Evolutionary conservation across 441 rosid species (phyloP), one percentile per base, ranked within the genome.

Genomic region (Corymbia citriodora): DNA sequence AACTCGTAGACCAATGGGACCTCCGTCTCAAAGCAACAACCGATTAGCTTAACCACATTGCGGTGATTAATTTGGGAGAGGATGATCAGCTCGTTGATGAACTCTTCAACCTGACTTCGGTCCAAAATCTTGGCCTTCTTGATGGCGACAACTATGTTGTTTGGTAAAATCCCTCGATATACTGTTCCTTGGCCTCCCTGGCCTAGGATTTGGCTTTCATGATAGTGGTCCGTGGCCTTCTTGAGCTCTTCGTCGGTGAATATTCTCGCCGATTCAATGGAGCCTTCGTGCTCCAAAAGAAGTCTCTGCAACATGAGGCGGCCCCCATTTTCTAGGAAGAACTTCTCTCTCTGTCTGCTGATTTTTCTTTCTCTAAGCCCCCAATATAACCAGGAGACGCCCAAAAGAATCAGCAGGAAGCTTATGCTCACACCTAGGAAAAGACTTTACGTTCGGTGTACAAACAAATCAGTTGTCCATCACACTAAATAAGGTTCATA

Each of bases 131-230:
- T 91, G 5, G 93, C 91, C 68, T 90, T 93, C 90, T 94, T 94
- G 57, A 94, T 92, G 4, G 95, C 95, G 8, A 93, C 91, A 8
- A 54, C 49, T 18, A 23, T 91, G 4, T 91, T 87, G 50, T 92
- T 92, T 1, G 55, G 23, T 2, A 94, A 25, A 91, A 92, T 90
- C 18, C 94, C 95, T 8, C 92, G 89, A 89, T 90, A 93, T 1
- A 93, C 95, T 10, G 93, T 93, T 1, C 95, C 96, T 63, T 92
- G 93, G 74, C 95, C 94, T 45, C 96, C 96, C 25, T 88, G 88
- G 29, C 95, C 96, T 21, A 94, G 90, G 79, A 94, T 61, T 59
- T 93, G 55, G 27, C 89, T 92, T 19, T 89, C 91, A 54, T 90
- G 63, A 5, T 90, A 94, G 65, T 93, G 92, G 81, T 93, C 92